phyloP scores from a whole-genome alignment of 805 yeast species.

The Scheffersomyces lignosus region DNA sequence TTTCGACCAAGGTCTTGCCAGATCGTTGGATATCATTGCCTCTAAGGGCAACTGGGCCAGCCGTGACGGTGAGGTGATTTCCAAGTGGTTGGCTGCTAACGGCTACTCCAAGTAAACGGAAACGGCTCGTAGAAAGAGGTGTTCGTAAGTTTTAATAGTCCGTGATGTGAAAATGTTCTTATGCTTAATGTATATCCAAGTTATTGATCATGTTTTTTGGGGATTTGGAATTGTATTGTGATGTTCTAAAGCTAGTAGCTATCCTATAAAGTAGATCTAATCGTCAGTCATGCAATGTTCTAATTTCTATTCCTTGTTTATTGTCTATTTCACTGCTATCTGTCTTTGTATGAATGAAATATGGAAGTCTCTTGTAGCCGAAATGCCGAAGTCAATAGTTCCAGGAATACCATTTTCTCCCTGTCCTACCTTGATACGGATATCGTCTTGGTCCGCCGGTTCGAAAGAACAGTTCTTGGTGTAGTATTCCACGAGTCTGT shows the following conservation, averaged over 20 bases:
- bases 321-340: conserved; percentile 1
- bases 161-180: neutral
- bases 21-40: conserved; percentile 59
- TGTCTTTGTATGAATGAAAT: conserved; percentile 37
- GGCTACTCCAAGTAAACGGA: conserved; percentile 26
- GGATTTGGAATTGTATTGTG: conserved; percentile 1
- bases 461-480: conserved; percentile 38
- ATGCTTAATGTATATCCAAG: conserved; percentile 2
- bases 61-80: conserved; percentile 51
- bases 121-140: too few species aligned
- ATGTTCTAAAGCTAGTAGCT: neutral
- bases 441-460: conserved; percentile 20
- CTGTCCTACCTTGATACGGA: conserved; percentile 10
- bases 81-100: conserved; percentile 47
- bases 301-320: neutral
- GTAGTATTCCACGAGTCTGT: conserved; percentile 48
- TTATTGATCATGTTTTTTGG: too few species aligned
- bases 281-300: neutral
- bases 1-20: conserved; percentile 63
- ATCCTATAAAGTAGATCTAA: neutral
- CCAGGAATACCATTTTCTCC: conserved; percentile 13
- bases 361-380: conserved; percentile 40
- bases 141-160: conserved; percentile 4
- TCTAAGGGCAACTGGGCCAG: conserved; percentile 58
- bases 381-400: conserved; percentile 38